These are phyloP conservation scores for Oenanthe sinensis DNA, from an alignment of 129 eudicot genomes.

Conservation along the genomic window DNA sequence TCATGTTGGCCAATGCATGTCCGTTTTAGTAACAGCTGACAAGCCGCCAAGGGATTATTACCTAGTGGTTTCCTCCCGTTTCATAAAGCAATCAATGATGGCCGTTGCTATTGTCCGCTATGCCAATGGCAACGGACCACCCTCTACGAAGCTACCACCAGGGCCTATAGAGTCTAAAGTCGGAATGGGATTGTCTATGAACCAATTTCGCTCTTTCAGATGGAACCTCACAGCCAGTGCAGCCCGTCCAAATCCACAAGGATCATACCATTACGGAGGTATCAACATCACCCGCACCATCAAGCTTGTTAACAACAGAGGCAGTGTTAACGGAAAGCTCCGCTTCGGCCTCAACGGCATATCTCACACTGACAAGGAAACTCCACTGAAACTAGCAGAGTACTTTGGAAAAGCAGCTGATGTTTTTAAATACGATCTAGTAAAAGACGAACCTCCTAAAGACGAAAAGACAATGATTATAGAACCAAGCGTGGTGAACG, in stretches of 20 bases:
- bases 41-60: conserved; percentile 70
- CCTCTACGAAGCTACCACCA: conserved; percentile 46
- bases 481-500: conserved; percentile 62
- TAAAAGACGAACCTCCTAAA: conserved; percentile 49
- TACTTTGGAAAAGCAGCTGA: conserved; percentile 42
- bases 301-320: conserved; percentile 43
- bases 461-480: conserved; percentile 24
- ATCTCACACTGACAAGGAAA: conserved; percentile 49
- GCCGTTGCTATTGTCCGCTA: conserved; percentile 53
- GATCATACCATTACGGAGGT: conserved; percentile 82
- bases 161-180: conserved; percentile 32
- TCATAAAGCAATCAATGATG: conserved; percentile 34
- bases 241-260: conserved; percentile 96
- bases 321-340: conserved; percentile 56
- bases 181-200: conserved; percentile 69
- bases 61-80: conserved; percentile 64
- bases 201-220: conserved; percentile 76
- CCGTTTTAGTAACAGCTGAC: conserved; percentile 70
- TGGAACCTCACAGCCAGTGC: conserved; percentile 98
- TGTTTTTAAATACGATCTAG: conserved; percentile 43
- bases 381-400: conserved; percentile 74
- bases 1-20: conserved; percentile 80
- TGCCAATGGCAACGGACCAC: conserved; percentile 24
- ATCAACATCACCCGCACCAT: conserved; percentile 95
- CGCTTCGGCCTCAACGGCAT: conserved; percentile 67